Base-by-base conservation (phyloP, 768 basidiomycete genomes). In the Fibroporia radiculosa region DNA sequence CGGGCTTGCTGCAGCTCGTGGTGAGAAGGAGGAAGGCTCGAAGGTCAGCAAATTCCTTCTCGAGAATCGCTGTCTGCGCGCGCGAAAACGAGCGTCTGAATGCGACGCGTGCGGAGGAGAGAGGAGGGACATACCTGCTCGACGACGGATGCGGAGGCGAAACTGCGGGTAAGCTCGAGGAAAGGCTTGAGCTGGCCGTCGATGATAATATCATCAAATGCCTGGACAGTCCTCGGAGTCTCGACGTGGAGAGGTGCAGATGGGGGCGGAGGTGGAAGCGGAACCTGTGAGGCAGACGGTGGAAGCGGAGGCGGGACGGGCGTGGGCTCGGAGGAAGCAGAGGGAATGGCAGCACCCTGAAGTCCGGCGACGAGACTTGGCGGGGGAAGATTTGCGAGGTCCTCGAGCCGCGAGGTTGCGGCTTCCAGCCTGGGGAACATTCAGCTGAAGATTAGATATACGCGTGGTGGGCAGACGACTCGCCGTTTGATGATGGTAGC, bases 361-460 rank as follows among this genome's bases (percentile, higher is more conserved):
- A 38, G 46, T 32, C 39, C 49, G 55, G 31, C 36, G 37, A 12
- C 35, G 54, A 46, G 6, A 55, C 52, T 46, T 52, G 64, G 54
- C 42, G 63, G 51, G 49, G 65, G 56, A 13, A 75, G 69, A 31
- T 74, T 70, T 28, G 84, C 84, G 48, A 92, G 70, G 59, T 99
- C 96, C 65, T 99, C 96, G 27, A 99, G 78, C 26, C 96, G 80
- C 34, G 87, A 89, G 5, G 91, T 93, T 7, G 92, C 89, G 20
- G 96, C 96, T 72, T 93, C 87, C 40, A 92, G 77, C 52, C 93
- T 93, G 32, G 34, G 23, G n/a, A 37, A 31, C 7, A 13, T 33
- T 19, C 24, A 35, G 39, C 4, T 35, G 48, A 7, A 58, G 57
- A 42, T 61, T 54, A 31, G 48, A 12, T 10, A 52, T n/a, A 27